These are phyloP conservation scores for Theobroma cacao DNA, from an alignment of 345 rosid species.

Conservation along the genomic window DNA sequence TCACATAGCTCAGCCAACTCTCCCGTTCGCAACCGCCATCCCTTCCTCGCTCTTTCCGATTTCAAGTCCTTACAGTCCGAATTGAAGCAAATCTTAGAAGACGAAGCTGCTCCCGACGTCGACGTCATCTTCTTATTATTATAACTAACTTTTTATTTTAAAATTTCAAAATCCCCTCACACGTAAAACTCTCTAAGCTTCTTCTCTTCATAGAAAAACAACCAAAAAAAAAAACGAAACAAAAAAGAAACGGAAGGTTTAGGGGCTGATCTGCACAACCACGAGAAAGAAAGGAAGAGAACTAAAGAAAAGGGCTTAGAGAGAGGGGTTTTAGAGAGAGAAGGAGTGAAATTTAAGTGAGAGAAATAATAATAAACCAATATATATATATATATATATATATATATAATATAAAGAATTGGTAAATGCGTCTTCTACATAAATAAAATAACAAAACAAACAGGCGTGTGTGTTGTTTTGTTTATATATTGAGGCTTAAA, in stretches of 20 bases:
- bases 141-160: not conserved
- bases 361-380: constrained; percentile 3
- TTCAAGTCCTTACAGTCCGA: constrained; percentile 59
- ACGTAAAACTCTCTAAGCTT: constrained; percentile 16
- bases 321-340: constrained; percentile 8
- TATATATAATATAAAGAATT: constrained; percentile 14
- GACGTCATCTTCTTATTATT: constrained; percentile 21
- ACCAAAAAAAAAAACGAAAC: not conserved
- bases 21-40: constrained; percentile 85
- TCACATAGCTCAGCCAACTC: constrained; percentile 90
- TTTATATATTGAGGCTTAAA: constrained; percentile 10
- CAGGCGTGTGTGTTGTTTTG: not conserved
- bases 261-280: constrained; percentile 29
- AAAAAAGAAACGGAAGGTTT: not conserved
- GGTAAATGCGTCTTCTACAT: not conserved
- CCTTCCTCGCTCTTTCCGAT: constrained; percentile 58
- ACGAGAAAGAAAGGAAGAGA: constrained; percentile 1
- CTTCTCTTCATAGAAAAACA: not conserved
- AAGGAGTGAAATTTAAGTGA: not conserved
- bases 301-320: not conserved
- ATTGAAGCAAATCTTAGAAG: constrained; percentile 68
- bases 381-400: too few relatives aligned
- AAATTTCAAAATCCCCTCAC: not conserved
- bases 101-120: constrained; percentile 30
- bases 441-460: not conserved